Evolutionary conservation across 345 rosid genomes (phyloP).

Genomic region (Lagerstroemia speciosa): DNA sequence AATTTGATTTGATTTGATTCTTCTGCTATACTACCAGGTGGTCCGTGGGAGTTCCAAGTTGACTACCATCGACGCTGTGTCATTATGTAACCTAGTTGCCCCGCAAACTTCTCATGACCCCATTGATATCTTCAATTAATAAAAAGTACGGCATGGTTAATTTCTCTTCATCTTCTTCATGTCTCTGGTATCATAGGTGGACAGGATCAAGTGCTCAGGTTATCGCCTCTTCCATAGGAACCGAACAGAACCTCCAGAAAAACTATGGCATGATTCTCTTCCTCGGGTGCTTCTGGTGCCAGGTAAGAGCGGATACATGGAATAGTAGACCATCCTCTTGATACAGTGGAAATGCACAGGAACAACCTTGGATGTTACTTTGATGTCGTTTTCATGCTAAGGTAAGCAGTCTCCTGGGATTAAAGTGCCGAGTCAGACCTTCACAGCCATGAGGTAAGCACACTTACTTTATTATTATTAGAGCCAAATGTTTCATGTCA

Average conservation of each 20-base stretch:
- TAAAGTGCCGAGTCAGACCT: neutral
- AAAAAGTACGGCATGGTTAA: neutral
- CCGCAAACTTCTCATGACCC: neutral
- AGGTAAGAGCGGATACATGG: too few species aligned
- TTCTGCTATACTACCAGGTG: neutral
- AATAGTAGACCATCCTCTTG: too few species aligned
- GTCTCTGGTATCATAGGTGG: neutral
- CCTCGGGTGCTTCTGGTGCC: neutral
- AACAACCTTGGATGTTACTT: neutral
- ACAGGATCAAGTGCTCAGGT: neutral
- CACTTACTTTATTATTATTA: neutral
- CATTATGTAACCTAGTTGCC: neutral
- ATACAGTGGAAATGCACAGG: too few species aligned
- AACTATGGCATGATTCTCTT: neutral
- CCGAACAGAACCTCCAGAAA: neutral
- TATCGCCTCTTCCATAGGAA: neutral
- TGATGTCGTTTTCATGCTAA: neutral
- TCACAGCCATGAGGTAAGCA: conserved; percentile 1
- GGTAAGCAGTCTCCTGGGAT: neutral
- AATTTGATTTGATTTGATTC: neutral
- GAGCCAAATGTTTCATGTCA: neutral
- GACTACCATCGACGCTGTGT: neutral
- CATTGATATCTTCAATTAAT: neutral
- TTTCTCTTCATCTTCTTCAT: neutral
- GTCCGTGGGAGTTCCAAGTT: neutral